Conservation (phyloP, 2,329 filamentous ascomycete genomes). For the Pestalotiopsis sp. region DNA sequence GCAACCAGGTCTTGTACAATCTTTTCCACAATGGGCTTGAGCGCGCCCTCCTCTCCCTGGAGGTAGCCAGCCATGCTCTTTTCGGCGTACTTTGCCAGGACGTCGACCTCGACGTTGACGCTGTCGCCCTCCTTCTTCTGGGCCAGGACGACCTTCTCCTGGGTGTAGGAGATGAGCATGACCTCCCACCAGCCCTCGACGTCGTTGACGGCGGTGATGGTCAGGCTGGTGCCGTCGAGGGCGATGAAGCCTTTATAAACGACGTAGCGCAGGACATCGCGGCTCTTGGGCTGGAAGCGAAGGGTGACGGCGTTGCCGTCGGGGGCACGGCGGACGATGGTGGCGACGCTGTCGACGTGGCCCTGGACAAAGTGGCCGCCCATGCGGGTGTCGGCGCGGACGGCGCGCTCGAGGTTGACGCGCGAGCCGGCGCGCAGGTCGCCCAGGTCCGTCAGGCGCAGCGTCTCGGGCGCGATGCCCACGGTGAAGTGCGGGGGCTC, state of each 20-base stretch:
- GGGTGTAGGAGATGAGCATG: conserved; percentile 97
- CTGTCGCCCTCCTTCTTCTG: conserved; percentile 77
- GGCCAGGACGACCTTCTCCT: conserved; percentile 85
- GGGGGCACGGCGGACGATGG: conserved; percentile 69
- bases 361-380: conserved; percentile 98
- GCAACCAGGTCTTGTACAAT: conserved; percentile 77
- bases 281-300: conserved; percentile 74
- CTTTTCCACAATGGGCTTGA: conserved; percentile 66
- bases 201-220: conserved; percentile 85
- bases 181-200: conserved; percentile 85
- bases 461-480: conserved; percentile 91
- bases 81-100: conserved; percentile 83
- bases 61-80: conserved; percentile 88
- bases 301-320: conserved; percentile 93
- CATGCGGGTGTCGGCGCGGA: conserved; percentile 91
- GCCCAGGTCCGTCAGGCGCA: conserved; percentile 94
- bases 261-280: conserved; percentile 77
- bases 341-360: conserved; percentile 89
- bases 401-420: conserved; percentile 94
- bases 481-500: conserved; percentile 72
- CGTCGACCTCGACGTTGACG: conserved; percentile 93
- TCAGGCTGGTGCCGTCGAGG: conserved; percentile 92
- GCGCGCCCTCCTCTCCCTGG: conserved; percentile 41
- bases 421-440: conserved; percentile 63
- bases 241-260: conserved; percentile 97